Evolutionary conservation across 1,284 basidiomycete species (phyloP), one percentile per base, ranked within the genome.

Genomic region (Volvariella volvacea): DNA sequence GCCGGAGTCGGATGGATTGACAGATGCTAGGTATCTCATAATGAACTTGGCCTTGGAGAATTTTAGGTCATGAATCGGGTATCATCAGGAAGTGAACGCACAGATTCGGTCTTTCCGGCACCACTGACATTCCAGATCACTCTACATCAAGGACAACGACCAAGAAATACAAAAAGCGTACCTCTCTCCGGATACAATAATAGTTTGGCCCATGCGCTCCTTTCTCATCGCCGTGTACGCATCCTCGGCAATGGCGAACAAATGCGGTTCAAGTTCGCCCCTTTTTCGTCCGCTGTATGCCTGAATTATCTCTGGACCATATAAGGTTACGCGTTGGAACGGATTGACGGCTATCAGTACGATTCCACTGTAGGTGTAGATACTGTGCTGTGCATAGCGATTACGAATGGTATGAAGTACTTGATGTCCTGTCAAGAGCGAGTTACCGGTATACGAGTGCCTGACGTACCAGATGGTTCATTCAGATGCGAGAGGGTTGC

Each of bases 221-320:
- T 88, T 88, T 47, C 91, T 83, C 96, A 99, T 98, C 48, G 91
- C 92, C 33, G 94, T 93, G 64, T 99, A 92, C 49, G 96, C 96
- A 71, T 99, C 96, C 65, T 99, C 96, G 10, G 96, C 96, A 55
- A 99, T 99, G 20, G 96, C 96, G 64, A 99, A 99, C 51, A 99
- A 65, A 71, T 99, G 96, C 0, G 96, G 96, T 60, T 99, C 96
- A 22, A 98, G 75, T 53, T 99, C 96, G 36, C 94, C 95, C 64
- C 93, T 87, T 58, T 83, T 80, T 46, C 91, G 73, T 36, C 93
- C 94, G 48, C 88, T 90, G 63, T 99, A 99, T 15, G 93, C 92
- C 66, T 99, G 94, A 34, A 99, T 95, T 60, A 98, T 92, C 59
- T 97, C 92, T 12, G 92, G 89, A 12, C 90, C 91, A 73, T 99